Conservation (phyloP, 2,329 filamentous ascomycete species). For the Nannizziopsis arthrosporioides region DNA sequence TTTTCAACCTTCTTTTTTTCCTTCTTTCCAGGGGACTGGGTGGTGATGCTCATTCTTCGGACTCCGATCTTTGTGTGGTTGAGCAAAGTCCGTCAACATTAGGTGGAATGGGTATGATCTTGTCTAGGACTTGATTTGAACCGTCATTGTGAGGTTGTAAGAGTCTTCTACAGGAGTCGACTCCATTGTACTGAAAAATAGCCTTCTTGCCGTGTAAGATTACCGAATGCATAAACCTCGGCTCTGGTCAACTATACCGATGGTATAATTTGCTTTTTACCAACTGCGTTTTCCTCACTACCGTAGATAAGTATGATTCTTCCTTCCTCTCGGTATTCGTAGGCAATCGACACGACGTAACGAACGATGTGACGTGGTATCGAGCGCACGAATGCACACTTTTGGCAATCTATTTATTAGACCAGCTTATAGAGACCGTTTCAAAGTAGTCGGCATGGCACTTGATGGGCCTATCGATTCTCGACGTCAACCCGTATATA, state of each 20-base stretch:
- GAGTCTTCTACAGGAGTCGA: background rate
- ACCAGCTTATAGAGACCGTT: too few relatives aligned
- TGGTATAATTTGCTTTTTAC: background rate
- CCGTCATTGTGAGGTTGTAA: background rate
- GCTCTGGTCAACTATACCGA: background rate
- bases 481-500: background rate
- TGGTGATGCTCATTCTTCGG: too few relatives aligned
- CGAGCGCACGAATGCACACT: too few relatives aligned
- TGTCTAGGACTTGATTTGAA: background rate
- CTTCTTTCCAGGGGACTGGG: too few relatives aligned
- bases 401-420: too few relatives aligned
- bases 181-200: constrained; percentile 5
- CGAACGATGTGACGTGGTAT: too few relatives aligned
- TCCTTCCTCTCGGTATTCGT: too few relatives aligned
- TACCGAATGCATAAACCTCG: constrained; percentile 3
- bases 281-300: background rate
- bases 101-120: background rate
- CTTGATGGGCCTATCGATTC: background rate
- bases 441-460: background rate
- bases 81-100: too few relatives aligned
- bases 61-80: too few relatives aligned
- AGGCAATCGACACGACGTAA: too few relatives aligned
- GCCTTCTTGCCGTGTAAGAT: constrained; percentile 5
- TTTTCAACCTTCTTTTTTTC: too few relatives aligned
- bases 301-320: background rate